Evolutionary conservation across 169 alveolate species (phyloP).

Genomic region (Plasmodium berghei): DNA sequence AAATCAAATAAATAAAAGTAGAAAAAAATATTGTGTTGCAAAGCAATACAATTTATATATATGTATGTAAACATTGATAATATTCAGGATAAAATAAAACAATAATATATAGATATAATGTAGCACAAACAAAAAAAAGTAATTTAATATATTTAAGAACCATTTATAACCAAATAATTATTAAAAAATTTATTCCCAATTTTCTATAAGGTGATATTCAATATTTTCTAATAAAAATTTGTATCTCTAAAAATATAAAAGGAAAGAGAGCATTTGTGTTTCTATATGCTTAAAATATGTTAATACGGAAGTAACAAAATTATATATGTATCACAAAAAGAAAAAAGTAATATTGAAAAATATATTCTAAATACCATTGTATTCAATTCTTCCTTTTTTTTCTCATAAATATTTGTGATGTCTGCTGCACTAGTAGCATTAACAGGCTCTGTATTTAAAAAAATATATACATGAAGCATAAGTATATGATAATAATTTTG

Average conservation of each 20-base stretch:
- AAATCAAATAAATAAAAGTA: constrained; percentile 12
- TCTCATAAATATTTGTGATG: constrained; percentile 45
- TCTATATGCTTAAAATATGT: not conserved
- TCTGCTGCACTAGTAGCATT: constrained; percentile 41
- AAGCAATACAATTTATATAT: too few species aligned
- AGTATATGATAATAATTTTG: constrained; percentile 8
- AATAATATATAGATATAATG: constrained; percentile 13
- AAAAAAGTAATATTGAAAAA: not conserved
- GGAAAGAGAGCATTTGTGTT: not conserved
- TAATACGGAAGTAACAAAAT: not conserved
- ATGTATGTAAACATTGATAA: too few species aligned
- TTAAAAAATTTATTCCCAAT: constrained; percentile 26
- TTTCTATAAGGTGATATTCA: constrained; percentile 51
- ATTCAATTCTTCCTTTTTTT: constrained; percentile 67
- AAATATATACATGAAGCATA: not conserved
- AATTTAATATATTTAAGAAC: constrained; percentile 9
- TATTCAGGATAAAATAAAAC: not conserved
- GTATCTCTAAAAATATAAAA: constrained; percentile 50
- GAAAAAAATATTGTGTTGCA: too few species aligned
- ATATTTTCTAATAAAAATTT: constrained; percentile 72
- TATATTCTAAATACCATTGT: constrained; percentile 42
- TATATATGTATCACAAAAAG: not conserved
- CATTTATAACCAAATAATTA: not conserved
- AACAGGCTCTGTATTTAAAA: constrained; percentile 34
- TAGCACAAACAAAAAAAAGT: not conserved